Evolutionary conservation across 495 filamentous ascomycete species (phyloP), one percentile per base, ranked within the genome.

Genomic region (Annulohypoxylon bovei): DNA sequence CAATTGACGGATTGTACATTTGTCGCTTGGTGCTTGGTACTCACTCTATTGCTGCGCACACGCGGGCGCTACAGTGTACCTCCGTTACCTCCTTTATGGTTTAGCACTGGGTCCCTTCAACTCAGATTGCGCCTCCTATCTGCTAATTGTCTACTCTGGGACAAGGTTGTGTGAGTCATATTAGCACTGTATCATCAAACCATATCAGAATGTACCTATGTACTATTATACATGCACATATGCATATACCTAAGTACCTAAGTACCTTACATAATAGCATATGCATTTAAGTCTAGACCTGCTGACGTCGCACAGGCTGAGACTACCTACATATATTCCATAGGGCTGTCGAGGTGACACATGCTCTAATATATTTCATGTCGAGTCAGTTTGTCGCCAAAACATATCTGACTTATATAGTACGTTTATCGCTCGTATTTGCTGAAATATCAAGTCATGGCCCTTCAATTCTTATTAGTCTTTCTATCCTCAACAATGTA

Each of bases 1-100:
- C 68, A 71, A 71, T 71, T 58, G 58, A 67, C 62, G 14, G 23
- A 60, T 55, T 20, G 30, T 18, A 42, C 39, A 27, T 37, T 40
- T 20, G 23, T 37, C 23, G 39, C 30, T 62, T 55, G 61, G 23
- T 20, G 46, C 46, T 46, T 64, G 40, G 62, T 65, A 47, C 25
- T n/a, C 3, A 25, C 37, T 68, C 8, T 37, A 40, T 40, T 55
- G 30, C 30, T 57, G 54, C n/a, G 49, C 59, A 56, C 16, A 47
- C 57, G 49, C 23, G 11, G 33, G 1, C 39, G 30, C 8, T 46
- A 56, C 54, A 49, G 30, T 22, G 49, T 68, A 67, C 50, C 44
- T 22, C 40, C 40, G 37, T 47, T 39, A 37, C 23, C 47, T 27
- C 30, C 49, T 39, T 55, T 44, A 47, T 49, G n/a, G 35, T 58